Evolutionary conservation across 805 yeast genomes (phyloP).

Genomic region (Candida lessepsii): DNA sequence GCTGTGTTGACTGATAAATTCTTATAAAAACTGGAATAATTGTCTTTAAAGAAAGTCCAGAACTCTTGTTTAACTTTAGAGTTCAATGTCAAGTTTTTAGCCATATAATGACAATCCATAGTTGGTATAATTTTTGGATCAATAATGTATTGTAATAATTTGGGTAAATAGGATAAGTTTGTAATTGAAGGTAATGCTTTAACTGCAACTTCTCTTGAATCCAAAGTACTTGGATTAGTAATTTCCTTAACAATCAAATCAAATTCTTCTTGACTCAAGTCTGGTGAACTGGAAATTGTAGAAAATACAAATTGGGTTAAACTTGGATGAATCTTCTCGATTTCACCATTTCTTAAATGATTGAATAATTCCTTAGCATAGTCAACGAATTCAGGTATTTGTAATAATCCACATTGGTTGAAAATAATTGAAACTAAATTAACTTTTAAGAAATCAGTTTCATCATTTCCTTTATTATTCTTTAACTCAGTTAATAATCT

Average conservation of each 20-base stretch:
- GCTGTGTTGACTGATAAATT: constrained; percentile 51
- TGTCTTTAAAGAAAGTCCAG: constrained; percentile 50
- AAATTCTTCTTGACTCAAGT: constrained; percentile 32
- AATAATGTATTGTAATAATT: constrained; percentile 39
- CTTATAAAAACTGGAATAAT: constrained; percentile 45
- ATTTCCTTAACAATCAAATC: constrained; percentile 46
- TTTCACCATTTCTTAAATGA: constrained; percentile 21
- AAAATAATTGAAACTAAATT: constrained; percentile 41
- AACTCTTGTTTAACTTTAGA: constrained; percentile 39
- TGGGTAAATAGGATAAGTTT: constrained; percentile 34
- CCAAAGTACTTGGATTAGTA: constrained; percentile 50
- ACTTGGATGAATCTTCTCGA: constrained; percentile 39
- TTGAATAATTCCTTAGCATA: constrained; percentile 32
- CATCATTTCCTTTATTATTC: constrained; percentile 15
- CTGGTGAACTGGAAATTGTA: constrained; percentile 40
- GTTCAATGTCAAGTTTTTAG: constrained; percentile 47
- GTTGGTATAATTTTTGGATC: constrained; percentile 47
- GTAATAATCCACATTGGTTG: constrained; percentile 37
- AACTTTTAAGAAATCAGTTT: constrained; percentile 26
- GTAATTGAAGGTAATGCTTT: constrained; percentile 51
- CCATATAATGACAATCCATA: constrained; percentile 60
- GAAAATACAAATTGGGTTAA: constrained; percentile 43
- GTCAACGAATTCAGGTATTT: constrained; percentile 36
- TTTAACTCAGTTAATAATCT: constrained; percentile 26
- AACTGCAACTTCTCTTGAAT: constrained; percentile 57